These are phyloP conservation scores for Aspergillus melleus DNA, from an alignment of 2,329 filamentous ascomycete genomes.

Conservation along the genomic window DNA sequence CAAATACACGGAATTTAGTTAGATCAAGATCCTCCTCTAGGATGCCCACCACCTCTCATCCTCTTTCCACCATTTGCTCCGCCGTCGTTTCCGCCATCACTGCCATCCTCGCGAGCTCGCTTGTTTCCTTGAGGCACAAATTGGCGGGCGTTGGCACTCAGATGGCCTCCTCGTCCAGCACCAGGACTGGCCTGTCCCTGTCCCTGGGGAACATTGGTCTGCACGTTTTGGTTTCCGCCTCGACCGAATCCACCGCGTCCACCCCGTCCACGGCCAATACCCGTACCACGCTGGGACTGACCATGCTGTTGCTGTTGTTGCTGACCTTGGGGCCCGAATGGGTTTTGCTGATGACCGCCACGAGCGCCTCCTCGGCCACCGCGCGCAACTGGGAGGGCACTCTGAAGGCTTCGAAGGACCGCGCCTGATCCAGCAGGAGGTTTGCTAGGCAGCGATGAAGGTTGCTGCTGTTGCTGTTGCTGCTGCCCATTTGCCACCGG, in stretches of 20 bases:
- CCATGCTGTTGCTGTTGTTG: conserved; percentile 26
- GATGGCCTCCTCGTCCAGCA: conserved; percentile 34
- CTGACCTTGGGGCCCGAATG: conserved; percentile 27
- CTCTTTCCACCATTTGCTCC: conserved; percentile 47
- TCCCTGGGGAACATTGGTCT: conserved; percentile 34
- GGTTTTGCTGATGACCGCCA: conserved; percentile 37
- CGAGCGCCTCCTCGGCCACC: conserved; percentile 44
- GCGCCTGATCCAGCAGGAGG: conserved; percentile 39
- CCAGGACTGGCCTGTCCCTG: conserved; percentile 30
- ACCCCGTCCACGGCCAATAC: conserved; percentile 47
- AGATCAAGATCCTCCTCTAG: conserved; percentile 29
- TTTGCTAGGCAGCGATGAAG: conserved; percentile 31
- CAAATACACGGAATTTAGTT: conserved; percentile 2
- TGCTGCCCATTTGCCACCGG: conserved; percentile 21
- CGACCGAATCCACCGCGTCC: conserved; percentile 38
- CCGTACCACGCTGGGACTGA: conserved; percentile 36
- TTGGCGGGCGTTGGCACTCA: conserved; percentile 53
- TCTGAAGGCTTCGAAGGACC: conserved; percentile 45
- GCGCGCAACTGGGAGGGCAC: conserved; percentile 46
- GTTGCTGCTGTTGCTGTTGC: conserved; percentile 28
- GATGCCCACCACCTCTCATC: conserved; percentile 45
- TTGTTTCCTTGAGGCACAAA: conserved; percentile 61
- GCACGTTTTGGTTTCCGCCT: conserved; percentile 44
- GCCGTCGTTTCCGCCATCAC: conserved; percentile 37
- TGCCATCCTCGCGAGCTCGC: conserved; percentile 54